These are phyloP conservation scores for Buxus sempervirens DNA, from an alignment of 164 flowering plant genomes.

Conservation along the genomic window DNA sequence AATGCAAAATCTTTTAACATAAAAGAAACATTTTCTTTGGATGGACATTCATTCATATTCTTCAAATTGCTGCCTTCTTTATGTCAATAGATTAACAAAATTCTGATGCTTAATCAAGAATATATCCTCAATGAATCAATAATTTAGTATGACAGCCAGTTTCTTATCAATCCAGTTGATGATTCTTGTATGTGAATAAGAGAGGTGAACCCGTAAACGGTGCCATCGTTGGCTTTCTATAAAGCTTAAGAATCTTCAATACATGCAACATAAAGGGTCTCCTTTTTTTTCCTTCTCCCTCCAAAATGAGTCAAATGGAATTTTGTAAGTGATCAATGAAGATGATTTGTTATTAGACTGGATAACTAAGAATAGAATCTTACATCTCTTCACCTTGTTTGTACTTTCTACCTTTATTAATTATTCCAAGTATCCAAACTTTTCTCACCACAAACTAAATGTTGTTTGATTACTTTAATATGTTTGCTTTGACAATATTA, in stretches of 20 bases:
- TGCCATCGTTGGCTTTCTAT: conserved; percentile 36
- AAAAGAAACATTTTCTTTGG: not conserved
- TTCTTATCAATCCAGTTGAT: conserved; percentile 21
- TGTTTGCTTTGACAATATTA: not conserved
- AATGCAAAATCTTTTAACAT: conserved; percentile 1
- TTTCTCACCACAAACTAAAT: conserved; percentile 13
- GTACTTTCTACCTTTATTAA: conserved; percentile 7
- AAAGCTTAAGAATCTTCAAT: conserved; percentile 46
- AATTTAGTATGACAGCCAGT: conserved; percentile 29
- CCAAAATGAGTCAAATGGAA: not conserved
- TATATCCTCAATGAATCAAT: conserved; percentile 23
- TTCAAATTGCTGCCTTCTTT: conserved; percentile 9
- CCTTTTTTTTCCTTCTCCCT: not conserved
- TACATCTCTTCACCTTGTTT: conserved; percentile 15
- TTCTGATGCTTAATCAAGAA: conserved; percentile 10
- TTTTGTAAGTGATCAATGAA: conserved; percentile 10
- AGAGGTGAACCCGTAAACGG: conserved; percentile 40
- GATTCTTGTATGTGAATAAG: conserved; percentile 23
- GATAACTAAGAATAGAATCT: conserved; percentile 42
- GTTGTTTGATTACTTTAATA: not conserved
- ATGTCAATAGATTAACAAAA: not conserved
- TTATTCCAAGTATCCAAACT: conserved; percentile 27
- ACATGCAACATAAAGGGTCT: conserved; percentile 16
- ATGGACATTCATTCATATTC: not conserved
- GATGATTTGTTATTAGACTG: conserved; percentile 15